Conservation (phyloP, 441 rosid species). For the Bocquillonia castaneifolia region DNA sequence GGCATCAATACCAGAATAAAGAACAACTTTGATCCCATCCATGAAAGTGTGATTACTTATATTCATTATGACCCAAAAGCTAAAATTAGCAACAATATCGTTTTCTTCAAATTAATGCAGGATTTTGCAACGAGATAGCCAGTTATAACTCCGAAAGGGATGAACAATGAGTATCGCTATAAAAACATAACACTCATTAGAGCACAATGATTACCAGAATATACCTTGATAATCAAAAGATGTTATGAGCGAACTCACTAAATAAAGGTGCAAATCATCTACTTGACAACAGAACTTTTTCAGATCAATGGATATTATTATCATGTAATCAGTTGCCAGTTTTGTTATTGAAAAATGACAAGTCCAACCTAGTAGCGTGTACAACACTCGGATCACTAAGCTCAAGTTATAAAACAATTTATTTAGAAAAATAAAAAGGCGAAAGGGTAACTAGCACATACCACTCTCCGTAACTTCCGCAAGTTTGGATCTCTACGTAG, state of each 20-base stretch:
- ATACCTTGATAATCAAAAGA: background rate
- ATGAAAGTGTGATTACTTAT: background rate
- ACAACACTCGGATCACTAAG: background rate
- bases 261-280: constrained; percentile 9
- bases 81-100: background rate
- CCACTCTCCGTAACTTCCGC: constrained; percentile 74
- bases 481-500: constrained; percentile 66
- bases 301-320: constrained; percentile 2
- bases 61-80: background rate
- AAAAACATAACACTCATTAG: background rate
- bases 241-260: background rate
- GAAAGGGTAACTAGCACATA: constrained; percentile 30
- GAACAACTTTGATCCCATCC: background rate
- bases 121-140: background rate
- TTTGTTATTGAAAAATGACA: background rate
- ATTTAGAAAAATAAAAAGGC: background rate
- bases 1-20: constrained; percentile 7
- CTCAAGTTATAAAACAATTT: background rate
- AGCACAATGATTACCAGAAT: background rate
- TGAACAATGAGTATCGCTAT: background rate
- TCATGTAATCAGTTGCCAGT: background rate
- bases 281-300: background rate
- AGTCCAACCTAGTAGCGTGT: background rate
- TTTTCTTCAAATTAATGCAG: background rate
- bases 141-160: background rate